Evolutionary conservation across 1,284 basidiomycete species (phyloP).

Genomic region (Phylloporus sp.): DNA sequence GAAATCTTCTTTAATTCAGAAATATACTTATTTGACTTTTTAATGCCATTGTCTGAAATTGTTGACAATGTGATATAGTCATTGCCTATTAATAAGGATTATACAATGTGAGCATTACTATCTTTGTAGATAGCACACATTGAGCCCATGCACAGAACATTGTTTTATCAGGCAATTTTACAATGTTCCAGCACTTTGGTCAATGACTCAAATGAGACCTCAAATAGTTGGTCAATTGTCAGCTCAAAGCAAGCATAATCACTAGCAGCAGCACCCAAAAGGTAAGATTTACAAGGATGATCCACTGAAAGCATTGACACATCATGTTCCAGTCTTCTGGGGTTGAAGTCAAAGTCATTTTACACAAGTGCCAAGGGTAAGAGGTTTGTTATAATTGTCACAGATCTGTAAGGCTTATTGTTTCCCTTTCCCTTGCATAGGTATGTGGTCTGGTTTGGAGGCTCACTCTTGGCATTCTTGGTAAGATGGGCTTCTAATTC

Average conservation of each 20-base stretch:
- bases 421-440: slow-evolving; percentile 41
- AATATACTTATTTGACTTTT: slow-evolving; percentile 97
- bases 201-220: slow-evolving; percentile 95
- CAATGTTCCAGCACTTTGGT: slow-evolving; percentile 98
- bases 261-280: slow-evolving; percentile 80
- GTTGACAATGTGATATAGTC: slow-evolving; percentile 97
- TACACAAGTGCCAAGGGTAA: slow-evolving; percentile 95
- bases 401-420: not conserved
- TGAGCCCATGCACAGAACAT: slow-evolving; percentile 68
- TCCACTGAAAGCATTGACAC: slow-evolving; percentile 4
- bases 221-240: slow-evolving; percentile 91
- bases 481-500: slow-evolving; percentile 46
- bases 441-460: slow-evolving; percentile 99
- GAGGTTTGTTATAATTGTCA: slow-evolving; percentile 8
- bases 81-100: slow-evolving; percentile 94
- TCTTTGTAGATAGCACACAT: not conserved
- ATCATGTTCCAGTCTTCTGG: slow-evolving; percentile 76
- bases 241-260: slow-evolving; percentile 80
- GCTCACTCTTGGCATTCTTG: slow-evolving; percentile 89
- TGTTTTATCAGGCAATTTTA: slow-evolving; percentile 91
- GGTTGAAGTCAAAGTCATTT: slow-evolving; percentile 96
- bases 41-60: slow-evolving; percentile 91
- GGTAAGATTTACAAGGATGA: slow-evolving; percentile 48
- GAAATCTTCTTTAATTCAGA: slow-evolving; percentile 99
- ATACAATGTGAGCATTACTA: slow-evolving; percentile 72